Conservation (phyloP, 768 basidiomycete genomes). For the Suillus plorans region DNA sequence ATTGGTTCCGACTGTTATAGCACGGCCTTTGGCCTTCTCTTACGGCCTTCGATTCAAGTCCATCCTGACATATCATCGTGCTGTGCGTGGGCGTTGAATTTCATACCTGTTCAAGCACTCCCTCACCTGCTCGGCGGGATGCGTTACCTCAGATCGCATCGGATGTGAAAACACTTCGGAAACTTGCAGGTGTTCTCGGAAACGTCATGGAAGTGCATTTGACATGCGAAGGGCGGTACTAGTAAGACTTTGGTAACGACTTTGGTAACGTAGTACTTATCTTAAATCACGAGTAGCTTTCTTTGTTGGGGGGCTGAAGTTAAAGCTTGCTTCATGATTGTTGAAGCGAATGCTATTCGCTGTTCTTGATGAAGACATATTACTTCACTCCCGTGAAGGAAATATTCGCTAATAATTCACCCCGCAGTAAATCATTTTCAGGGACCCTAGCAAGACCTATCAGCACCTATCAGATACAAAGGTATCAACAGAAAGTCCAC, state of each 20-base stretch:
- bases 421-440: not conserved
- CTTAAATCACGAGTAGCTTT: not conserved
- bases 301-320: not conserved
- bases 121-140: not conserved
- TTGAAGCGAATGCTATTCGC: not conserved
- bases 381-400: not conserved
- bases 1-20: not conserved
- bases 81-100: not conserved
- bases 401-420: not conserved
- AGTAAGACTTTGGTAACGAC: not conserved
- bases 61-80: too few species aligned
- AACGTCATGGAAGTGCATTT: not conserved
- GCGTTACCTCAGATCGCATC: conserved; percentile 1
- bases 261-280: not conserved
- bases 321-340: not conserved
- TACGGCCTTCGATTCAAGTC: not conserved
- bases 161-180: not conserved
- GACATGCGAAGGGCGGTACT: not conserved
- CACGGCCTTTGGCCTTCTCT: not conserved
- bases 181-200: not conserved
- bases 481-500: not conserved
- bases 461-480: not conserved
- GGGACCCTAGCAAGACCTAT: not conserved
- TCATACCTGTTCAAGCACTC: not conserved
- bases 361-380: not conserved